A percentile compares a stretch with the other conserved stretches of the same genome.
These are phyloP conservation scores for Cornus suecica DNA, from an alignment of 148 eudicot genomes.

Conservation along the genomic window DNA sequence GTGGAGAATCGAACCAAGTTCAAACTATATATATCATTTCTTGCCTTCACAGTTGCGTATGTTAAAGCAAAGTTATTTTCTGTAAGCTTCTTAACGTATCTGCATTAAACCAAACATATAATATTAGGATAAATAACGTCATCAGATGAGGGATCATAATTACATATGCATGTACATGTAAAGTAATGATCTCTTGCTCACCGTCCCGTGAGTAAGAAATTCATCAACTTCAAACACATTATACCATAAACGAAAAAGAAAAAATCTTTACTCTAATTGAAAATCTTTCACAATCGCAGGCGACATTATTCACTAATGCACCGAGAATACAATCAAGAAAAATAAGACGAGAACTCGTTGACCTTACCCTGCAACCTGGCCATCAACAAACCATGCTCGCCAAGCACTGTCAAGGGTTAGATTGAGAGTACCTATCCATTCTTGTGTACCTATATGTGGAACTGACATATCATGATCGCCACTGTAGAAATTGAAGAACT, in stretches of 20 bases:
- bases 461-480: constrained; percentile 41
- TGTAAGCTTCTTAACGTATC: constrained; percentile 24
- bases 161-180: too few species aligned
- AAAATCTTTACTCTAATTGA: too few species aligned
- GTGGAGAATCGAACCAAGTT: background rate
- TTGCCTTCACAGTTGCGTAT: constrained; percentile 37
- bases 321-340: background rate
- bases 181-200: too few species aligned
- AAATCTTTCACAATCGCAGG: too few species aligned
- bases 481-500: constrained; percentile 15
- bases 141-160: too few species aligned
- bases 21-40: background rate
- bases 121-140: too few species aligned
- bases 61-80: constrained; percentile 24
- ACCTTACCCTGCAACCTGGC: constrained; percentile 36
- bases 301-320: too few species aligned
- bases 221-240: too few species aligned
- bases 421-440: constrained; percentile 32
- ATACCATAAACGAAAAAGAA: too few species aligned
- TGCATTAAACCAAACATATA: background rate
- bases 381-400: constrained; percentile 32
- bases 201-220: too few species aligned
- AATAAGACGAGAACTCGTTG: too few species aligned
- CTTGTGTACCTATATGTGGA: constrained; percentile 34
- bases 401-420: constrained; percentile 26